Evolutionary conservation across 352 stramenopile species (phyloP).

Genomic region (Phytophthora constricta): DNA sequence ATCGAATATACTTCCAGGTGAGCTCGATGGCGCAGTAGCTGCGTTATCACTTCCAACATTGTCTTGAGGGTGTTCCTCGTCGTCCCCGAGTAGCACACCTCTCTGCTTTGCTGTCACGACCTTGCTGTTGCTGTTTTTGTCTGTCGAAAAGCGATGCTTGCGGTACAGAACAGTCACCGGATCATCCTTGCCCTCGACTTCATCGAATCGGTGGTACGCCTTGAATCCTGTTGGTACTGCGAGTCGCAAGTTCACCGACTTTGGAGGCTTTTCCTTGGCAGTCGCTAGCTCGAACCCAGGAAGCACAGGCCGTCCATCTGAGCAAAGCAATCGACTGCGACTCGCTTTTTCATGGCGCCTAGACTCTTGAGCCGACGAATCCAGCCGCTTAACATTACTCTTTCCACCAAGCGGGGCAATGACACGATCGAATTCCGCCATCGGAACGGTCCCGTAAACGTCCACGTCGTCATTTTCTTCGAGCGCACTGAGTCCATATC

Average conservation of each 20-base stretch:
- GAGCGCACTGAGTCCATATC: constrained; percentile 75
- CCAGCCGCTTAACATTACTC: constrained; percentile 37
- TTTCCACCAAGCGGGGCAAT: constrained; percentile 48
- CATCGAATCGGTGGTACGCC: constrained; percentile 53
- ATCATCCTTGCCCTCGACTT: constrained; percentile 33
- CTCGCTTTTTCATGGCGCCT: constrained; percentile 25
- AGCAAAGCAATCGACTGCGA: constrained; percentile 44
- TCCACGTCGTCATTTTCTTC: constrained; percentile 89
- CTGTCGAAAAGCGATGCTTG: constrained; percentile 63
- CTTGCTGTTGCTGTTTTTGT: constrained; percentile 35
- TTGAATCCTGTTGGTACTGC: constrained; percentile 63
- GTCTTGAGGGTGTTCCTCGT: background rate
- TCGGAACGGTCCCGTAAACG: constrained; percentile 72
- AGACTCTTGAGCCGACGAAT: constrained; percentile 46
- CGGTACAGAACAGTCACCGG: constrained; percentile 48
- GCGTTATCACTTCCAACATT: background rate
- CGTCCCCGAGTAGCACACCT: constrained; percentile 45
- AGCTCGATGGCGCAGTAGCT: background rate
- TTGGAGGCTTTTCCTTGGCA: constrained; percentile 50
- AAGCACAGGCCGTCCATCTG: constrained; percentile 63
- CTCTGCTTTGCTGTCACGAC: constrained; percentile 65
- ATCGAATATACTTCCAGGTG: constrained; percentile 66
- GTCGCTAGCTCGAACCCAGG: constrained; percentile 61
- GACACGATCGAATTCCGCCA: constrained; percentile 71
- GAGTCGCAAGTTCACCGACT: constrained; percentile 46